Percentiles rank a stretch among this genome's conserved stretches.
Evolutionary conservation across 2,329 filamentous ascomycete genomes (phyloP).

Genomic region (Cryoendolithus antarcticus): DNA sequence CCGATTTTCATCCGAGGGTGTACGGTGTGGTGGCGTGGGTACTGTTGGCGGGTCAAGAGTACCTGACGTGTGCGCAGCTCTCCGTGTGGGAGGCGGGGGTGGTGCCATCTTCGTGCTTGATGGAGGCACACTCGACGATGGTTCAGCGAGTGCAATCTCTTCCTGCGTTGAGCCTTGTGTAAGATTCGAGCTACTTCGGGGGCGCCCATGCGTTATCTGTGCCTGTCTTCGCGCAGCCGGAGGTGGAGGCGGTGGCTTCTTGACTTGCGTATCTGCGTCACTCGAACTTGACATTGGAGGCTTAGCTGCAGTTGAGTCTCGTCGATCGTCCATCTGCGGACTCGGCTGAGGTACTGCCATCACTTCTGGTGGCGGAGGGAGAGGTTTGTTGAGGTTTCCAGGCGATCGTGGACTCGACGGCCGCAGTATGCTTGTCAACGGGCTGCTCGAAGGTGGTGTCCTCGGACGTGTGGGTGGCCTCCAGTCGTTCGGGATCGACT

Average conservation of each 20-base stretch:
- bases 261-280: conserved; percentile 1
- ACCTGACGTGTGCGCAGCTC: conserved; percentile 5
- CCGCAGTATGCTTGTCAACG: conserved; percentile 12
- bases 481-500: conserved; percentile 16
- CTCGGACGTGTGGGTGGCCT: conserved; percentile 7
- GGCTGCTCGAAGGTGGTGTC: conserved; percentile 10
- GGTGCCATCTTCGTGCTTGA: conserved; percentile 10
- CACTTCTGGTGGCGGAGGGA: conserved; percentile 38
- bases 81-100: conserved; percentile 19
- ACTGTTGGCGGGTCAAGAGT: conserved; percentile 7
- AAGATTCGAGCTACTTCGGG: conserved; percentile 5
- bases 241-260: conserved; percentile 45
- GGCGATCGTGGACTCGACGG: conserved; percentile 24
- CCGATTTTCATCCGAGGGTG: conserved; percentile 4
- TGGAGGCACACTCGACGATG: conserved; percentile 1
- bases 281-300: neutral
- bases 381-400: conserved; percentile 49
- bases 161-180: conserved; percentile 5
- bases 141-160: conserved; percentile 5
- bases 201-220: neutral
- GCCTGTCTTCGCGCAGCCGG: conserved; percentile 7
- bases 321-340: neutral
- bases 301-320: neutral
- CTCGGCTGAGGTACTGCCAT: conserved; percentile 3
- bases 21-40: conserved; percentile 1